Percentiles rank a stretch among this genome's conserved stretches.
phyloP scores from a whole-genome alignment of 2,329 filamentous ascomycete genomes.

The Ophiostoma piceae region DNA sequence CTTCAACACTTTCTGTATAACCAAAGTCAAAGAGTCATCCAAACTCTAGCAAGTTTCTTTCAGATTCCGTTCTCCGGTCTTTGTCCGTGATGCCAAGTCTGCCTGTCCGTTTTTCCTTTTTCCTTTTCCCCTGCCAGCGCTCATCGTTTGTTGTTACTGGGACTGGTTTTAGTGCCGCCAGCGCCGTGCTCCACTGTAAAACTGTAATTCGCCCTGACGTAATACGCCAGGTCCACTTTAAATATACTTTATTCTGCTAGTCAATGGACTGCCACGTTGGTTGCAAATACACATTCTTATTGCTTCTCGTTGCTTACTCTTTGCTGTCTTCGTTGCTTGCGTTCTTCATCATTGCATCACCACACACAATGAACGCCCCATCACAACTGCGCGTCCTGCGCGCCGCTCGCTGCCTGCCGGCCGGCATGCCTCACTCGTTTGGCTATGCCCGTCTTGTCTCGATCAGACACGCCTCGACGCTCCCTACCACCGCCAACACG shows the following conservation, averaged over 20 bases:
- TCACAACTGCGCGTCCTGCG: constrained; percentile 13
- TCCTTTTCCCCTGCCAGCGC: not conserved
- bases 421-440: not conserved
- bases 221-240: constrained; percentile 15
- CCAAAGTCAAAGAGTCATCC: no score
- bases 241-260: constrained; percentile 1
- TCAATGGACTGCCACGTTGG: constrained; percentile 4
- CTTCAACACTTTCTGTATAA: not conserved
- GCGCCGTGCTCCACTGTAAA: constrained; percentile 12
- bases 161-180: not conserved
- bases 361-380: not conserved
- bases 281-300: not conserved
- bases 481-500: not conserved
- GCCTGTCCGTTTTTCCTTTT: not conserved
- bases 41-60: not conserved
- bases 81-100: not conserved
- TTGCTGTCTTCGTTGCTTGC: not conserved
- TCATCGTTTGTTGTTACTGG: not conserved
- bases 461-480: constrained; percentile 11
- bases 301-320: not conserved
- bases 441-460: not conserved
- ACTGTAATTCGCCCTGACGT: constrained; percentile 18
- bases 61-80: not conserved
- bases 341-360: not conserved
- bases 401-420: not conserved